A percentile compares a stretch with the other conserved stretches of the same genome.
These are phyloP conservation scores for Anastatica hierochuntica DNA, from an alignment of 345 rosid species.

Conservation along the genomic window DNA sequence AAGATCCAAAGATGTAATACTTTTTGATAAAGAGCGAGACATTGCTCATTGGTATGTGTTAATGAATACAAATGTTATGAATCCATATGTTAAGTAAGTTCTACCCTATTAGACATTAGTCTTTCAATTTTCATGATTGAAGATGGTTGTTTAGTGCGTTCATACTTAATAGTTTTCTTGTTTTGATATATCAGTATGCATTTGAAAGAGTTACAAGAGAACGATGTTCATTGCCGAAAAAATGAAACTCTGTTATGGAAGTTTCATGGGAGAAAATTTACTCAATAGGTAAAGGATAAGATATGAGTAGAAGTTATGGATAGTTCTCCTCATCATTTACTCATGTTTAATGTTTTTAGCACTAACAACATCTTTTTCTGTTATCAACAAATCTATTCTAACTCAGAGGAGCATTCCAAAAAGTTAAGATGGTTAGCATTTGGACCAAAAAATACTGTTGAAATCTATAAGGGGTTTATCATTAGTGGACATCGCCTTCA, in stretches of 20 bases:
- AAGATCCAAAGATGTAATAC: neutral
- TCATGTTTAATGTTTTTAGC: neutral
- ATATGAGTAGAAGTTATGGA: neutral
- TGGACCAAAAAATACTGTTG: neutral
- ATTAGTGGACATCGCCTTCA: neutral
- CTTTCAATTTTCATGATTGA: neutral
- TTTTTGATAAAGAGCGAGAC: neutral
- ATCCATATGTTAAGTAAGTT: neutral
- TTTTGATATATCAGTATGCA: neutral
- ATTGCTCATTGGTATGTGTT: neutral
- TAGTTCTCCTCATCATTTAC: neutral
- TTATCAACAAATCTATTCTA: neutral
- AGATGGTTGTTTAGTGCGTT: neutral
- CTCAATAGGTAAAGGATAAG: neutral
- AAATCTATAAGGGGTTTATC: neutral
- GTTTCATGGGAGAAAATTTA: neutral
- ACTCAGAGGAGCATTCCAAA: neutral
- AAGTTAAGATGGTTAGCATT: neutral
- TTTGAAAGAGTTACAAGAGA: neutral
- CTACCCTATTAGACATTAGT: neutral
- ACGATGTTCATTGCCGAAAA: neutral
- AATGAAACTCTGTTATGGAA: neutral
- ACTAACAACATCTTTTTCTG: neutral
- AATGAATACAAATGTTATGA: neutral
- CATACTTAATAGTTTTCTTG: neutral